phyloP scores from a whole-genome alignment of 169 alveolate species.

The Toxoplasma gondii region DNA sequence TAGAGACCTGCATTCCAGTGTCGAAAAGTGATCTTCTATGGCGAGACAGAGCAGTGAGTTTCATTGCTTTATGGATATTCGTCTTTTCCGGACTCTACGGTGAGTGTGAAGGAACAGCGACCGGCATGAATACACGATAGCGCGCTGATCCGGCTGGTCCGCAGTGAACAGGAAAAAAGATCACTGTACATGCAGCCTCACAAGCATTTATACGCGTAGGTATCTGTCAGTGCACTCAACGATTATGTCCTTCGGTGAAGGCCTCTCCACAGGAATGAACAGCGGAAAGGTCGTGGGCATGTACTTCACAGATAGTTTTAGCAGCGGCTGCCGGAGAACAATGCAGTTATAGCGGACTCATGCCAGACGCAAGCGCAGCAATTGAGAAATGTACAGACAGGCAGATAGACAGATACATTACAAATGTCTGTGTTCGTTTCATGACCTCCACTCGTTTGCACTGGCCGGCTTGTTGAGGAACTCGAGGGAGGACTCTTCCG shows the following conservation, averaged over 20 bases:
- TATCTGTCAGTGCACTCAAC: background rate
- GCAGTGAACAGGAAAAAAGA: background rate
- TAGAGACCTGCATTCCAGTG: constrained; percentile 25
- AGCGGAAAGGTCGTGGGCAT: too few relatives aligned
- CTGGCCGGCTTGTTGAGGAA: too few relatives aligned
- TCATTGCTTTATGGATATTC: background rate
- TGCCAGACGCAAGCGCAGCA: too few relatives aligned
- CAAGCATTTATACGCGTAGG: background rate
- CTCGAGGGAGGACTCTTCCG: too few relatives aligned
- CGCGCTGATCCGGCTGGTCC: background rate
- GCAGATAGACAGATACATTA: background rate
- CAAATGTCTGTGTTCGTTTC: too few relatives aligned
- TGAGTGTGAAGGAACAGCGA: background rate
- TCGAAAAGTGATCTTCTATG: background rate
- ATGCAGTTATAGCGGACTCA: too few relatives aligned
- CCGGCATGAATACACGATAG: too few relatives aligned
- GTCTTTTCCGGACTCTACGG: constrained; percentile 7
- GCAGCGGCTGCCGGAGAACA: too few relatives aligned
- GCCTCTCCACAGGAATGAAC: too few relatives aligned
- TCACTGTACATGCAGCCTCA: background rate
- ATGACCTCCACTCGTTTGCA: too few relatives aligned
- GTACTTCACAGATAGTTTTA: too few relatives aligned
- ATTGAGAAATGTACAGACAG: background rate
- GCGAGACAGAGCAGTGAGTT: background rate
- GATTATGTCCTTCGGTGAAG: background rate